A percentile compares a stretch with the other conserved stretches of the same genome.
Evolutionary conservation across 2,329 filamentous ascomycete species (phyloP).

Genomic region (Calonectria pseudoreteaudii): DNA sequence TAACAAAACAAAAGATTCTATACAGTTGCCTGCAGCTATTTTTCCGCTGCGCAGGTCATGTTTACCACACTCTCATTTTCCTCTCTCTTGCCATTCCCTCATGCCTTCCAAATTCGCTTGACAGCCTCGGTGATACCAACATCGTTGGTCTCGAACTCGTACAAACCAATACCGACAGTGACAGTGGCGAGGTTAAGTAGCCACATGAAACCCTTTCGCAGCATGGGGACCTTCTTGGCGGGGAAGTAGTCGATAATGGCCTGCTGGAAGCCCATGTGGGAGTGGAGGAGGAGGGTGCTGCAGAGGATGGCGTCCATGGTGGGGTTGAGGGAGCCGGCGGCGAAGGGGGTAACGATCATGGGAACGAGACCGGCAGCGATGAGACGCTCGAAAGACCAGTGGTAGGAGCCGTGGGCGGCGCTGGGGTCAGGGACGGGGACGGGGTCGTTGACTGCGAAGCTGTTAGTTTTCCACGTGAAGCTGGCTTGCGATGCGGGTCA

Average conservation of each 20-base stretch:
- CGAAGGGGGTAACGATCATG: conserved; percentile 90
- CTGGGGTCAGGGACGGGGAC: conserved; percentile 77
- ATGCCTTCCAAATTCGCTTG: conserved; percentile 90
- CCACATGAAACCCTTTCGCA: conserved; percentile 79
- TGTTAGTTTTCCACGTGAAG: conserved; percentile 37
- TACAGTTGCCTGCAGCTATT: conserved; percentile 43
- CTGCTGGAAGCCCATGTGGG: conserved; percentile 94
- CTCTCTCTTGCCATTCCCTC: conserved; percentile 33
- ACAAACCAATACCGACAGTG: conserved; percentile 86
- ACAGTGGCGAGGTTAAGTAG: conserved; percentile 82
- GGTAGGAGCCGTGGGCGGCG: conserved; percentile 92
- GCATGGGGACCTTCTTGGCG: conserved; percentile 73
- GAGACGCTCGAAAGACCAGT: conserved; percentile 96
- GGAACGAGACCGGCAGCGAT: conserved; percentile 86
- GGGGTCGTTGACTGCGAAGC: conserved; percentile 82
- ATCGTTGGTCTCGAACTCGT: conserved; percentile 99
- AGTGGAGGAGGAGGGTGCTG: conserved; percentile 87
- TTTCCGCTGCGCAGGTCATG: conserved; percentile 37
- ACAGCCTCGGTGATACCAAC: conserved; percentile 92
- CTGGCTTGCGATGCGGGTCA: conserved; percentile 15
- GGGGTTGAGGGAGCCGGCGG: conserved; percentile 90
- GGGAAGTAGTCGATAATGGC: conserved; percentile 94
- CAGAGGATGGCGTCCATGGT: conserved; percentile 88
- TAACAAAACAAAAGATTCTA: conserved; percentile 36
- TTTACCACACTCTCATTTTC: conserved; percentile 28